phyloP scores from a whole-genome alignment of 306 rosid species.

The Dryas octopetala region DNA sequence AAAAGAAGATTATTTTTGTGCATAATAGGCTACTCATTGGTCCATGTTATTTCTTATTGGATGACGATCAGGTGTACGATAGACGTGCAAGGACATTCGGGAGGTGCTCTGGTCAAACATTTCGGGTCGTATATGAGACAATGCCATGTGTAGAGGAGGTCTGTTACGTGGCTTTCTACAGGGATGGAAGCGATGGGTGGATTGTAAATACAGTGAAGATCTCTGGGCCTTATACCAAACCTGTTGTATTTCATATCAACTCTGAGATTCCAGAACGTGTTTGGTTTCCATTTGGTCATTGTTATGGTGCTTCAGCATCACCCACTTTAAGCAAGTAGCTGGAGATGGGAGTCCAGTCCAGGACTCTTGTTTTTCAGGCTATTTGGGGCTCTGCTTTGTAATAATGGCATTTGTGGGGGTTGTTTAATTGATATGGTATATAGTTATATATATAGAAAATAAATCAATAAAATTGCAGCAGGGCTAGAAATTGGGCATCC shows the following conservation, averaged over 20 bases:
- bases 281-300: conserved; percentile 67
- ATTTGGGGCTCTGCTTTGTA: no score
- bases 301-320: conserved; percentile 25
- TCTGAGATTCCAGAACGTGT: conserved; percentile 42
- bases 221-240: conserved; percentile 23
- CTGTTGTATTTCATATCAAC: conserved; percentile 50
- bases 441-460: no score
- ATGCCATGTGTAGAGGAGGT: no score
- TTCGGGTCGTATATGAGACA: conserved; percentile 8
- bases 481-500: no score
- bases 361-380: no score
- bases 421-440: no score
- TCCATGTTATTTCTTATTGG: not conserved
- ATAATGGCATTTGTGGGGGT: no score
- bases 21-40: no score
- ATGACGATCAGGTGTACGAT: conserved; percentile 53
- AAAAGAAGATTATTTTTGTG: no score
- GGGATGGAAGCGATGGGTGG: conserved; percentile 80
- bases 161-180: conserved; percentile 38
- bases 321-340: conserved; percentile 26
- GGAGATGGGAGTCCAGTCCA: not conserved
- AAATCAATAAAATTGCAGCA: no score
- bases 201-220: conserved; percentile 59
- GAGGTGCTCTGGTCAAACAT: conserved; percentile 67
- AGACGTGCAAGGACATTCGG: conserved; percentile 55